A percentile compares a stretch with the other conserved stretches of the same genome.
These are phyloP conservation scores for Dryadomyces quercus-mongolicae DNA, from an alignment of 2,329 filamentous ascomycete genomes.

Conservation along the genomic window DNA sequence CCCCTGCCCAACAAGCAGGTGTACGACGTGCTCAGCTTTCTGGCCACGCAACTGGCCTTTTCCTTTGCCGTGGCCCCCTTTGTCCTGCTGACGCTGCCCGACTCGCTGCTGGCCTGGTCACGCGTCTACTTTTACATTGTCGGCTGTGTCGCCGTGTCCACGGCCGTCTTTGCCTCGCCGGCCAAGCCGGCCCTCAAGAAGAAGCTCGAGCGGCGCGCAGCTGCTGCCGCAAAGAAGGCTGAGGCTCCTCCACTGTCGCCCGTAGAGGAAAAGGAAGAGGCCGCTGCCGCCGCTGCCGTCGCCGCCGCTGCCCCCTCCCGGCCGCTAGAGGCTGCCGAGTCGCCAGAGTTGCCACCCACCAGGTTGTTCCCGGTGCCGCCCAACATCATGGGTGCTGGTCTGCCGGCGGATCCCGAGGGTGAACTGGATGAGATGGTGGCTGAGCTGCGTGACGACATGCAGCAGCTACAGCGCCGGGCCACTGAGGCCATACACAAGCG, in stretches of 20 bases:
- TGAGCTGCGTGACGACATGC: constrained; percentile 64
- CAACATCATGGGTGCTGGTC: constrained; percentile 30
- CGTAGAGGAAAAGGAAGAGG: constrained; percentile 1
- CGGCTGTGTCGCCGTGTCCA: constrained; percentile 49
- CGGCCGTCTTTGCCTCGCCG: constrained; percentile 70
- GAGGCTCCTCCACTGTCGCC: background rate
- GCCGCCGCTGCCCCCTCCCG: background rate
- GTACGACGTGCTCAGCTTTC: constrained; percentile 51
- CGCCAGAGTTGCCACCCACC: constrained; percentile 7
- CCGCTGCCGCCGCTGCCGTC: too few relatives aligned
- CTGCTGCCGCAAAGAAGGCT: constrained; percentile 19
- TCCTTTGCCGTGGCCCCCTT: constrained; percentile 78
- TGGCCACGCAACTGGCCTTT: constrained; percentile 30
- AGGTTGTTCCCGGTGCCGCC: constrained; percentile 4
- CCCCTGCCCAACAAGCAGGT: constrained; percentile 56
- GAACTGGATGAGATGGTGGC: constrained; percentile 69
- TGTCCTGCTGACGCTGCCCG: constrained; percentile 61
- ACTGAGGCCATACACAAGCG: background rate
- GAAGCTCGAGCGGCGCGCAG: constrained; percentile 45
- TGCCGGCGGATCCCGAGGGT: constrained; percentile 62
- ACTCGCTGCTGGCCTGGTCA: constrained; percentile 65
- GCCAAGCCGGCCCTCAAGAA: constrained; percentile 50
- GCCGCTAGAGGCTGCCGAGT: background rate
- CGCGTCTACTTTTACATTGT: constrained; percentile 83
- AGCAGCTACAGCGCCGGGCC: constrained; percentile 30